Evolutionary conservation across 176 grass and related monocot species (phyloP).

Genomic region (Musa troglodytarum): DNA sequence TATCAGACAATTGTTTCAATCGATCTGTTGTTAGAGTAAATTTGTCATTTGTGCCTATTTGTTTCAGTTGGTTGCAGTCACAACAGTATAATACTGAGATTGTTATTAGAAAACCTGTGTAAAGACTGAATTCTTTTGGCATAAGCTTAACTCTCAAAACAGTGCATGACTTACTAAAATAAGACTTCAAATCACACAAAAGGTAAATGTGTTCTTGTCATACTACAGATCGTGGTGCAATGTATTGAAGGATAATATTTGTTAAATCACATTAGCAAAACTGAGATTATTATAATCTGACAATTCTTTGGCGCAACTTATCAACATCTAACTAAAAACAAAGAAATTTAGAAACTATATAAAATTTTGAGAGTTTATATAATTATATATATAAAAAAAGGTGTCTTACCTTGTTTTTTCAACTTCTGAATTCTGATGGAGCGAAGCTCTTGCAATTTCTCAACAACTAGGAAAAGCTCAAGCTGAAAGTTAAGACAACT

Average conservation of each 20-base stretch:
- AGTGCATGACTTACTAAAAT: too few species aligned
- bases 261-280: background rate
- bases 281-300: background rate
- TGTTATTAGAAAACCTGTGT: too few species aligned
- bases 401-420: conserved; percentile 83
- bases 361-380: background rate
- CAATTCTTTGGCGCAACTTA: background rate
- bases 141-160: too few species aligned
- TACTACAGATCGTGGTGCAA: too few species aligned
- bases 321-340: background rate
- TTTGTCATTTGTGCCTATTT: too few species aligned
- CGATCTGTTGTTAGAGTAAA: too few species aligned
- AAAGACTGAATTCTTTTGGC: too few species aligned
- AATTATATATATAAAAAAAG: background rate
- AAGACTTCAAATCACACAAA: too few species aligned
- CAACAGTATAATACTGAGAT: too few species aligned
- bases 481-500: conserved; percentile 49
- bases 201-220: too few species aligned
- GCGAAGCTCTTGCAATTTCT: conserved; percentile 98
- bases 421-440: conserved; percentile 84
- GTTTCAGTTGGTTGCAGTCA: too few species aligned
- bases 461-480: conserved; percentile 78
- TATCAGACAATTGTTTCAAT: too few species aligned
- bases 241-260: background rate
- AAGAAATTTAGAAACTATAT: background rate